Evolutionary conservation across 345 rosid species (phyloP), one percentile per base, ranked within the genome.

Genomic region (Clarkia xantiana): DNA sequence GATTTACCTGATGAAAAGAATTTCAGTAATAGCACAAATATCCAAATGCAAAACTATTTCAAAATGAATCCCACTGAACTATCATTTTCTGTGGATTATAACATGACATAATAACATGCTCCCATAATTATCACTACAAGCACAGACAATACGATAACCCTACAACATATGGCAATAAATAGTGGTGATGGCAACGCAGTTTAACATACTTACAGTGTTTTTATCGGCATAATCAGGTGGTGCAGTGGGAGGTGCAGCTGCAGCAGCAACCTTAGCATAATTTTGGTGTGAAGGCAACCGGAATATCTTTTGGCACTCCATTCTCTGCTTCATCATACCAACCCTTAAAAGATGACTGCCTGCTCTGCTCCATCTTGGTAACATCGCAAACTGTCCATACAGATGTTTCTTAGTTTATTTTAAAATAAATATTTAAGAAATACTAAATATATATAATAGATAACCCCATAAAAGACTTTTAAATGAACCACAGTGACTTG

Each of bases 281-380:
- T 70, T 62, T 17, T 45, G 70, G 50, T 68, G 72, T 0, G 72
- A 56, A 66, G 67, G 43, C 18, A 48, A 34, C 22, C 45, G 43
- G 38, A 52, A 13, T 47, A 56, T 64, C 14, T 62, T 67, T 23
- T 66, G 20, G 38, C 54, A 43, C 39, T 62, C 64, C 47, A 54
- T 42, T 40, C 64, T 25, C 40, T 17, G 25, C 42, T 17, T 58
- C 1, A 72, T 42, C 20, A 77, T 65, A 23, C 58, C 53, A n/a
- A 72, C 51, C 68, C 71, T 78, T 45, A 72, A 65, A 18, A 71
- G 36, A 47, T 55, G 75, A 10, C 55, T 38, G 42, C 58, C 23
- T 49, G 67, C 52, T 65, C 84, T 68, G 60, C 58, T 58, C 70
- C 81, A 84, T 65, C 88, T 78, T 15, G 74, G 49, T 14, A 81